phyloP scores from a whole-genome alignment of 257 asterid genomes.

The Primulina huaijiensis region DNA sequence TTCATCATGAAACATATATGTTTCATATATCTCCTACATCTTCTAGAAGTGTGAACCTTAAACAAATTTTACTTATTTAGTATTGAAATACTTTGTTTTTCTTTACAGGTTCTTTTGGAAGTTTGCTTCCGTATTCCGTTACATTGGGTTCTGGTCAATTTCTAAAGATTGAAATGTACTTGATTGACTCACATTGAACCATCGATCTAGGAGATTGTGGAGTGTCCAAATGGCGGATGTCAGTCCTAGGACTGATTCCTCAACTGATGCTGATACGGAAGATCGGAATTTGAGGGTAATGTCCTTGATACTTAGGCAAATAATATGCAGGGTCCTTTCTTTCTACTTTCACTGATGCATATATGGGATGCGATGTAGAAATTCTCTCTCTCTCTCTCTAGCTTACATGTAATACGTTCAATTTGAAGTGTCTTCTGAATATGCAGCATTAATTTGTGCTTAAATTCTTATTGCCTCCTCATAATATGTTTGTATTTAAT shows the following conservation, averaged over 20 bases:
- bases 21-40: not conserved
- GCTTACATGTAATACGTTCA: not conserved
- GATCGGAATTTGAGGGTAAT: slow-evolving; percentile 69
- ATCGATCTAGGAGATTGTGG: slow-evolving; percentile 29
- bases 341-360: not conserved
- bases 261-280: slow-evolving; percentile 94
- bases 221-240: slow-evolving; percentile 62
- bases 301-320: not conserved
- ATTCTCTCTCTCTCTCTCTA: not conserved
- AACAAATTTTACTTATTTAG: not conserved
- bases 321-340: not conserved
- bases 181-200: slow-evolving; percentile 23
- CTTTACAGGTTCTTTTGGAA: not conserved
- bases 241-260: slow-evolving; percentile 86
- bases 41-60: not conserved
- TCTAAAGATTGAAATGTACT: slow-evolving; percentile 25
- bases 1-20: not conserved
- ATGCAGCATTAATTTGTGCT: not conserved
- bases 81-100: not conserved
- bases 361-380: not conserved
- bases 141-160: not conserved
- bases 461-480: not conserved
- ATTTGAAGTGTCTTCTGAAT: not conserved
- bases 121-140: not conserved
- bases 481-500: slow-evolving; percentile 13